These are phyloP conservation scores for Mycena galopus DNA, from an alignment of 768 basidiomycete genomes.

Conservation along the genomic window DNA sequence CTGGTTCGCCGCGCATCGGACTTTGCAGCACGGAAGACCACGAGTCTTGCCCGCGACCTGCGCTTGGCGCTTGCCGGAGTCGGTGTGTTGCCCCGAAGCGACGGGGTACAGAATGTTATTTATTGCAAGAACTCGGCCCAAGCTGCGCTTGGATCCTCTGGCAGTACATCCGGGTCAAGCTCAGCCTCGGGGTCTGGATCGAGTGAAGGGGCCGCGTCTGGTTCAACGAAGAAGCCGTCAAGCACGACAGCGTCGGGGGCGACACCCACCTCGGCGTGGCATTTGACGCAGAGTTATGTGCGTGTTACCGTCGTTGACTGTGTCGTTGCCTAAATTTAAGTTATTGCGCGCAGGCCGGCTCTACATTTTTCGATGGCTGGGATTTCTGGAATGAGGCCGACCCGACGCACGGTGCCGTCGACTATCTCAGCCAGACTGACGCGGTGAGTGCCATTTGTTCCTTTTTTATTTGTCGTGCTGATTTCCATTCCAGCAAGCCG, in stretches of 20 bases:
- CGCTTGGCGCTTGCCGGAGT: conserved; percentile 70
- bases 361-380: conserved; percentile 87
- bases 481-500: conserved; percentile 57
- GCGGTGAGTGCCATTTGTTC: conserved; percentile 59
- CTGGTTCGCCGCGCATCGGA: conserved; percentile 63
- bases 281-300: conserved; percentile 70
- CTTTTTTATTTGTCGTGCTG: conserved; percentile 1
- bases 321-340: conserved; percentile 21
- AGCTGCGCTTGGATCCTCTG: conserved; percentile 26
- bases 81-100: conserved; percentile 57
- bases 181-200: conserved; percentile 35
- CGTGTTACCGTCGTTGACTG: conserved; percentile 39
- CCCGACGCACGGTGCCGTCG: conserved; percentile 80
- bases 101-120: conserved; percentile 47
- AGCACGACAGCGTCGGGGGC: conserved; percentile 32
- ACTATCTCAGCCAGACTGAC: conserved; percentile 73
- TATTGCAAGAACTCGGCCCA: conserved; percentile 58
- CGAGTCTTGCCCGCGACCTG: conserved; percentile 75
- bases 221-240: conserved; percentile 36
- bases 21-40: conserved; percentile 69
- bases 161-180: conserved; percentile 36
- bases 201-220: conserved; percentile 28
- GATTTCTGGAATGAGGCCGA: conserved; percentile 76
- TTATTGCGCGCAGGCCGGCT: conserved; percentile 61
- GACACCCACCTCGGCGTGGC: conserved; percentile 66